Base-by-base conservation (phyloP, 2,329 filamentous ascomycete species). In the Lasiodiplodia hormozganensis region DNA sequence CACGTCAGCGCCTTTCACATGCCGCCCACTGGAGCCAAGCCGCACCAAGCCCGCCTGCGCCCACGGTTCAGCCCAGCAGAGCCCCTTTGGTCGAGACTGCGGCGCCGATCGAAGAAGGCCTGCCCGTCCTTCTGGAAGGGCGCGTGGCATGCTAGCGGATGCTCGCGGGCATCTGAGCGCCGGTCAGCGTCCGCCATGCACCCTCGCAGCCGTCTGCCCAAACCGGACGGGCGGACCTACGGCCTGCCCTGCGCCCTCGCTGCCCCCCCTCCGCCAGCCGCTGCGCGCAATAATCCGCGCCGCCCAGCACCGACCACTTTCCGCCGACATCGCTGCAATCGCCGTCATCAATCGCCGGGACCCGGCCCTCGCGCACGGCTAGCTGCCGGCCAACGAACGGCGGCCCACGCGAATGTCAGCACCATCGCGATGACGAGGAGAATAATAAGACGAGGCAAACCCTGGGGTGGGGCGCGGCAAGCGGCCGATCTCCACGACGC, bases 1-100 rank as follows among this genome's bases (percentile, higher is more conserved):
- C n/a, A 51, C 43, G 58, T 62, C 58, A 62, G 58, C 58, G 43
- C 18, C 60, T 64, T 64, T 64, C 60, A 64, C 60, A 64, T 64
- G 60, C 47, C 43, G 25, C 25, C 14, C 25, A 62, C 58, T 49
- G 58, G 58, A 51, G 58, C 43, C 58, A 62, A 62, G 58, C 38
- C 40, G 23, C 34, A 21, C 40, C 58, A 18, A 36, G 43, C n/a
- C 60, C 10, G 25, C 43, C 28, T 38, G 60, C 28, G 51, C 60
- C 60, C 60, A 52, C 52, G 60, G 60, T 52, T 64, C 60, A 51
- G 60, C 60, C 60, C 60, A 52, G 43, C 31, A 52, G 60, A 64
- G 60, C 60, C 60, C 60, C 60, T 64, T 62, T n/a, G 58, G 16
- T 62, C 57, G 21, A 18, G 40, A 38, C 57, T 62, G 18, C 57